These are phyloP conservation scores for Pyrus betulifolia DNA, from an alignment of 306 rosid species.

Conservation along the genomic window DNA sequence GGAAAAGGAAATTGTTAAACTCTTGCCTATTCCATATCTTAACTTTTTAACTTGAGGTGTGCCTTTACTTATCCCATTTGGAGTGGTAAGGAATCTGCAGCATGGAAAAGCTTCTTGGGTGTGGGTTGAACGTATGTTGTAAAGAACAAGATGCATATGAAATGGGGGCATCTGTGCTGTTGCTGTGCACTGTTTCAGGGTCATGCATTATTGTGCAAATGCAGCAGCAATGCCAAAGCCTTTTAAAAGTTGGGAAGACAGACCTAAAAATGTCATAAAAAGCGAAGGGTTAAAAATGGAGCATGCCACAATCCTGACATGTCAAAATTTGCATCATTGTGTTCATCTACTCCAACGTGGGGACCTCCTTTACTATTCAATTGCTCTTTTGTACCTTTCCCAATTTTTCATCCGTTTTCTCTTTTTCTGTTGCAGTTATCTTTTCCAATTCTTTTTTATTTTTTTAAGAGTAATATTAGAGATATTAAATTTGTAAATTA, in stretches of 20 bases:
- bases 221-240: not conserved
- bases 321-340: slow-evolving; percentile 3
- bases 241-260: not conserved
- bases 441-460: not conserved
- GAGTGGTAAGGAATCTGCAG: not conserved
- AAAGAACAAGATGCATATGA: not conserved
- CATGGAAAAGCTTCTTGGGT: not conserved
- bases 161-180: not conserved
- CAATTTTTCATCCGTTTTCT: not conserved
- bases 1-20: not conserved
- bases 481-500: too few species aligned
- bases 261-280: not conserved
- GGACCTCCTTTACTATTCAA: not conserved
- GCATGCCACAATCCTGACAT: not conserved
- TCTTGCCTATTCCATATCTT: not conserved
- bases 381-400: not conserved
- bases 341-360: not conserved
- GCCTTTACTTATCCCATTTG: not conserved
- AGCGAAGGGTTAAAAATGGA: not conserved
- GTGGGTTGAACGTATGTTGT: not conserved
- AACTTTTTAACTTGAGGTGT: not conserved
- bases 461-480: too few species aligned
- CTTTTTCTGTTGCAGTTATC: not conserved
- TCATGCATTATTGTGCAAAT: not conserved
- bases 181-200: not conserved